These are phyloP conservation scores for Lepidium campestre DNA, from an alignment of 441 rosid genomes.

Conservation along the genomic window DNA sequence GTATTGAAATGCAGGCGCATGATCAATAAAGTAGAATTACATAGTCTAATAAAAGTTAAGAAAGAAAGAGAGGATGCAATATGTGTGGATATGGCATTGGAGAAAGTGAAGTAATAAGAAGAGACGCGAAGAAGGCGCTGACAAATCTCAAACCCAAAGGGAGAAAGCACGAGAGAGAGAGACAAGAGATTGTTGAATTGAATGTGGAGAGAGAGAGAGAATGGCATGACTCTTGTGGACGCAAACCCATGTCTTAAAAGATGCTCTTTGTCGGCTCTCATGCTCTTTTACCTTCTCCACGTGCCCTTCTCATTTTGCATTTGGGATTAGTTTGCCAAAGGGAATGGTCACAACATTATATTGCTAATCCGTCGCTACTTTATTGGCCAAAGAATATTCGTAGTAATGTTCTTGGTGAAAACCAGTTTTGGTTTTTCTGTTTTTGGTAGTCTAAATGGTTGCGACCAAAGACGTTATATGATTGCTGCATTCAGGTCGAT, in stretches of 20 bases:
- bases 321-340: background rate
- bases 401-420: too few species aligned
- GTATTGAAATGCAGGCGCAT: background rate
- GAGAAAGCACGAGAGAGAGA: constrained; percentile 27
- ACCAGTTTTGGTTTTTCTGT: too few species aligned
- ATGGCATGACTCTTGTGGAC: constrained; percentile 20
- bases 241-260: constrained; percentile 26
- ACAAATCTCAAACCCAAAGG: constrained; percentile 26
- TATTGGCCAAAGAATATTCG: too few species aligned
- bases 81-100: constrained; percentile 23
- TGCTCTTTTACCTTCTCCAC: constrained; percentile 18
- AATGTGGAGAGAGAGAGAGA: constrained; percentile 17
- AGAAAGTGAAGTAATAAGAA: constrained; percentile 21
- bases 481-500: too few species aligned
- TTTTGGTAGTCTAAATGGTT: too few species aligned
- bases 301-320: constrained; percentile 22
- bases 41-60: background rate
- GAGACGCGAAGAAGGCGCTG: constrained; percentile 27
- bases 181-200: constrained; percentile 23
- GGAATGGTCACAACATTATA: too few species aligned
- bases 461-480: too few species aligned
- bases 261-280: constrained; percentile 31
- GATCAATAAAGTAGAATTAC: background rate
- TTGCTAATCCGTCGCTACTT: too few species aligned
- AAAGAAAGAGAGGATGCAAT: background rate